phyloP scores from a whole-genome alignment of 441 rosid species.

The Gossypium trilobum region DNA sequence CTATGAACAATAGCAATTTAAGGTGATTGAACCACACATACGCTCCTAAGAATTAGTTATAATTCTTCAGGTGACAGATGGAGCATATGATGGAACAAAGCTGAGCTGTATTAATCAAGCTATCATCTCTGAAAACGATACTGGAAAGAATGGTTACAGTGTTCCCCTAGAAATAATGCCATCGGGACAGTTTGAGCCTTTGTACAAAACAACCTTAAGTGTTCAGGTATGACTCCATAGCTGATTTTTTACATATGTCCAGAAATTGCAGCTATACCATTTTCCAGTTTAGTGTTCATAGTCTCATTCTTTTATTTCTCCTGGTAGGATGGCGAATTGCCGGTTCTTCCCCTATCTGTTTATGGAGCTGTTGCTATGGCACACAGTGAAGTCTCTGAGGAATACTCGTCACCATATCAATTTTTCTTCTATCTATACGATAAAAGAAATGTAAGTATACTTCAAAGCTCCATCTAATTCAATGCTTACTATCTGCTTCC shows the following conservation, averaged over 20 bases:
- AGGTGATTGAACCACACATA: not conserved
- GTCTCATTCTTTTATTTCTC: slow-evolving; percentile 6
- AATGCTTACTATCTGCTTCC: not conserved
- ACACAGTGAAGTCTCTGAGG: slow-evolving; percentile 70
- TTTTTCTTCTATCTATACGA: slow-evolving; percentile 88
- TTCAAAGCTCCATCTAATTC: not conserved
- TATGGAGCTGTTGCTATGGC: slow-evolving; percentile 97
- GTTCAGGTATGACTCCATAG: slow-evolving; percentile 48
- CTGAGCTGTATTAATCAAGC: slow-evolving; percentile 63
- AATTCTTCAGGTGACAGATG: slow-evolving; percentile 53
- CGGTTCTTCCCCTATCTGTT: slow-evolving; percentile 82
- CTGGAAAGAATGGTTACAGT: slow-evolving; percentile 46
- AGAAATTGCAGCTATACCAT: not conserved
- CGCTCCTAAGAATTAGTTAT: not conserved
- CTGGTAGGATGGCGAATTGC: slow-evolving; percentile 80
- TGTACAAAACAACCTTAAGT: slow-evolving; percentile 63
- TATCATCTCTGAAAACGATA: slow-evolving; percentile 49
- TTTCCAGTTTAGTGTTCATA: not conserved
- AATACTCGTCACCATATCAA: slow-evolving; percentile 82
- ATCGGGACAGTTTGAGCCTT: slow-evolving; percentile 86
- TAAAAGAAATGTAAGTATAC: slow-evolving; percentile 61
- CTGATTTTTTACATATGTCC: not conserved
- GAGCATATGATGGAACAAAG: slow-evolving; percentile 68
- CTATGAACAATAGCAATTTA: not conserved
- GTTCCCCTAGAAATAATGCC: slow-evolving; percentile 86